Evolutionary conservation across 192 early-diverging fungal species (phyloP), one percentile per base, ranked within the genome.

Genomic region (Backusella tarrabulga): DNA sequence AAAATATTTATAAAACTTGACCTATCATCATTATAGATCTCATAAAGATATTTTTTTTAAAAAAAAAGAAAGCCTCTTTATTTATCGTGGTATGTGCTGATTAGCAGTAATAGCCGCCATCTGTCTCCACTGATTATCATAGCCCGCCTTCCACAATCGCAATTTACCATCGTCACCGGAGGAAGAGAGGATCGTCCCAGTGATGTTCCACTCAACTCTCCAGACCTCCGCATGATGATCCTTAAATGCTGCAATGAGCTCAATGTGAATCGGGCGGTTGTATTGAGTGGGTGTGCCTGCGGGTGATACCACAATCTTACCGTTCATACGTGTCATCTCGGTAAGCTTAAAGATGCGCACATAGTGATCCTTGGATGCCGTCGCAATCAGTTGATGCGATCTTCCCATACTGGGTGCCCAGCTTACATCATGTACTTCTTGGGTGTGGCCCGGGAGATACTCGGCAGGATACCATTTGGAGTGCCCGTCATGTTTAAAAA

Each of bases 161-260:
- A 97, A 87, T 76, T 85, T 93, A 26, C 95, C 94, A 79, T 95
- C 95, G 72, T 94, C 92, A 6, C 95, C 95, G 68, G 92, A 91
- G 7, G 91, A 92, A 9, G 90, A 89, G 8, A 95, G 80, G 41
- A 94, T 90, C 0, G 94, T 95, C 3, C 94, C 94, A 4, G 91
- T 94, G 9, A 95, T 80, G 80, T 97, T 97, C 95, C 95, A 97
- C 68, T 92, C 89, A 0, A 94, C 93, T 15, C 91, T 77, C 95
- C 95, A 96, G 2, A 95, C 89, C 72, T 90, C 93, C 1, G 88
- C 86, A 17, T 84, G 74, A 76, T 95, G 95, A 71, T 94, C 90
- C 7, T 72, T 66, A 72, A 95, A 91, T 9, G 85, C 80, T 0
- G 85, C 90, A 15, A 94, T 82, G 4, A 85, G 69, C 12, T 85